Evolutionary conservation across 139 green algal species (phyloP).

Genomic region (Eudorina sp.): DNA sequence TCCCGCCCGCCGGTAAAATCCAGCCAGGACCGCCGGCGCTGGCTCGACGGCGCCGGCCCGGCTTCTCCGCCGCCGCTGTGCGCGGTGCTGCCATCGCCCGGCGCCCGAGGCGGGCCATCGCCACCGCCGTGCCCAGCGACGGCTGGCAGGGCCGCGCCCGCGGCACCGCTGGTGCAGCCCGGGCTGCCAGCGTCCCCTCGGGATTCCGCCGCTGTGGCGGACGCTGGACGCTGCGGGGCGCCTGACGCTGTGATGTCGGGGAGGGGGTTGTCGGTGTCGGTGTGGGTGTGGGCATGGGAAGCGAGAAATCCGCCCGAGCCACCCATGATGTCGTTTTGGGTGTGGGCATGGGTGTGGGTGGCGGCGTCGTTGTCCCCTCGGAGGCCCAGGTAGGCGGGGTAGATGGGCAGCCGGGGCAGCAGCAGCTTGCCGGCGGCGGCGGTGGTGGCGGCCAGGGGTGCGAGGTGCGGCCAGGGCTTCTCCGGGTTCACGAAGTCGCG

Average conservation of each 20-base stretch:
- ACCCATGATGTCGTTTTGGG: no score
- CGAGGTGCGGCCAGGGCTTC: conserved; percentile 84
- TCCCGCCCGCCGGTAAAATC: conserved; percentile 16
- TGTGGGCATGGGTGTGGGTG: no score
- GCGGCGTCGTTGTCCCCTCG: neutral
- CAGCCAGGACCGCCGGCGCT: neutral
- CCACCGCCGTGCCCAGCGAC: no score
- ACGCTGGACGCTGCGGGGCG: no score
- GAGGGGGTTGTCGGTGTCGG: neutral
- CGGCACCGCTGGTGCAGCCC: neutral
- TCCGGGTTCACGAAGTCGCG: conserved; percentile 90
- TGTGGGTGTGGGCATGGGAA: neutral
- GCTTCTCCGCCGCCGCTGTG: no score
- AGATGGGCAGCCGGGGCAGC: conserved; percentile 85
- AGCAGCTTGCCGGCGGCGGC: conserved; percentile 76
- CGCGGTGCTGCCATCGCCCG: no score
- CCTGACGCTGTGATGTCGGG: neutral
- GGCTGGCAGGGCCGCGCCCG: no score
- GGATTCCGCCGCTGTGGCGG: no score
- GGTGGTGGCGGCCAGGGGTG: conserved; percentile 71
- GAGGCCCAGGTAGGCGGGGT: conserved; percentile 72
- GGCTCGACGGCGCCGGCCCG: neutral
- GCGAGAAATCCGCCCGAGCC: no score
- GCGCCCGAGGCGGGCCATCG: no score
- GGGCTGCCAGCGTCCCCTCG: no score